Conservation (phyloP, 2,329 filamentous ascomycete species). For the Bertia moriformis region DNA sequence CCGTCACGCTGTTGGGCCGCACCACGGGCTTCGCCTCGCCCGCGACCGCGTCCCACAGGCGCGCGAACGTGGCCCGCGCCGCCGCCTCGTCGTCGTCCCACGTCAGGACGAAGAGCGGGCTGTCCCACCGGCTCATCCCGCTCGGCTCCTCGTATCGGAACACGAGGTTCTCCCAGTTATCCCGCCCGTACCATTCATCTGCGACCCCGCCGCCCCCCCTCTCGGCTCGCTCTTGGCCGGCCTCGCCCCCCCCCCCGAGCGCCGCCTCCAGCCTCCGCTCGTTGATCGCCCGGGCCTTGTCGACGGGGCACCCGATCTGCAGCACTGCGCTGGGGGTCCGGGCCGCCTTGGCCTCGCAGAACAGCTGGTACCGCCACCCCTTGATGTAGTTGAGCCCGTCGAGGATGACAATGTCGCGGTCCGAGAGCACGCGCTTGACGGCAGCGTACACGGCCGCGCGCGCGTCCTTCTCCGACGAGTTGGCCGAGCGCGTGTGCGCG, state of each 20-base stretch:
- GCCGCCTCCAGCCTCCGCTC: slow-evolving; percentile 29
- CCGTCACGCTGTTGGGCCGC: slow-evolving; percentile 61
- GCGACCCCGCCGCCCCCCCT: too few species aligned
- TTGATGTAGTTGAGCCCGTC: slow-evolving; percentile 82
- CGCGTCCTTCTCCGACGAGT: slow-evolving; percentile 67
- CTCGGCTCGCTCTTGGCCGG: slow-evolving; percentile 14
- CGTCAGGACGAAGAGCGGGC: slow-evolving; percentile 64
- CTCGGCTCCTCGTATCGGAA: slow-evolving; percentile 80
- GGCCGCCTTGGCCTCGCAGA: slow-evolving; percentile 70
- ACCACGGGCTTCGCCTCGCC: slow-evolving; percentile 49
- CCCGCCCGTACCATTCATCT: slow-evolving; percentile 32
- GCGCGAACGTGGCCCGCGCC: slow-evolving; percentile 36
- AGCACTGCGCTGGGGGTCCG: slow-evolving; percentile 64
- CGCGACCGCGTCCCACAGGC: slow-evolving; percentile 62
- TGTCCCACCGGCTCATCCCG: slow-evolving; percentile 72
- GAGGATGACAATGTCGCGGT: slow-evolving; percentile 63
- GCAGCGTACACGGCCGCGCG: slow-evolving; percentile 63
- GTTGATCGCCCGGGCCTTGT: slow-evolving; percentile 43
- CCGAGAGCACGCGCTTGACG: slow-evolving; percentile 60
- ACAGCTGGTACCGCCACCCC: slow-evolving; percentile 74
- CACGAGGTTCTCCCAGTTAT: slow-evolving; percentile 64
- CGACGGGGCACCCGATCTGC: slow-evolving; percentile 41
- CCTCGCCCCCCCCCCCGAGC: slow-evolving; percentile 7
- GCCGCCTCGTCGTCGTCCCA: slow-evolving; percentile 60
- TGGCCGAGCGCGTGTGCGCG: slow-evolving; percentile 53